Evolutionary conservation across 1,139 yeast species (phyloP).

Genomic region (Diutina siamensis): DNA sequence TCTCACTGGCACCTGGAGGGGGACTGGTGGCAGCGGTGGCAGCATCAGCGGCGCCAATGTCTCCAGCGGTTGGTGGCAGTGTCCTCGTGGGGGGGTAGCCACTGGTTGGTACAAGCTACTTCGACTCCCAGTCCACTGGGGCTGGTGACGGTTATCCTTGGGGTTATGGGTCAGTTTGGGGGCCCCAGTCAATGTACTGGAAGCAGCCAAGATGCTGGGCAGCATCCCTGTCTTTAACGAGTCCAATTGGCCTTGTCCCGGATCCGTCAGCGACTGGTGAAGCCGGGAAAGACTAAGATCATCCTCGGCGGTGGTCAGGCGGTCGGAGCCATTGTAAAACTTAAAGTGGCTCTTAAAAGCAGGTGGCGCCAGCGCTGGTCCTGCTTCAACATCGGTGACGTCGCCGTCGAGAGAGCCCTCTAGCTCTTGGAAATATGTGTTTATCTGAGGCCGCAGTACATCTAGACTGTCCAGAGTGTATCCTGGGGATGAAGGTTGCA

Average conservation of each 20-base stretch:
- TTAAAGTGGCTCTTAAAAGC: not conserved
- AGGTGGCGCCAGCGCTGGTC: not conserved
- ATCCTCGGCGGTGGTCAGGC: not conserved
- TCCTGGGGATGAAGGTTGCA: not conserved
- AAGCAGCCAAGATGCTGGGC: not conserved
- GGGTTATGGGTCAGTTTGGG: not conserved
- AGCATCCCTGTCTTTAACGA: not conserved
- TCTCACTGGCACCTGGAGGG: too few species aligned
- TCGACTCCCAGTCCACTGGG: not conserved
- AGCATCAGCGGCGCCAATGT: not conserved
- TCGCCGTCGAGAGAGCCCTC: not conserved
- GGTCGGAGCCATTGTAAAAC: not conserved
- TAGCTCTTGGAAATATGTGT: not conserved
- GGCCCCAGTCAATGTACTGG: not conserved
- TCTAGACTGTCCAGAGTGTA: not conserved
- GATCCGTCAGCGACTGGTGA: not conserved
- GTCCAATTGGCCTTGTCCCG: not conserved
- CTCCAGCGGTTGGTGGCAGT: not conserved
- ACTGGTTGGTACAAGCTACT: not conserved
- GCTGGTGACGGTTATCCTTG: not conserved
- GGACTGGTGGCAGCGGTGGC: not conserved
- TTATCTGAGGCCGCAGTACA: not conserved
- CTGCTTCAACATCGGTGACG: not conserved
- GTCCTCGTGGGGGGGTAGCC: not conserved
- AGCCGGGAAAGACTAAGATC: not conserved